Evolutionary conservation across 495 filamentous ascomycete genomes (phyloP).

Genomic region (Aspergillus heteromorphus): DNA sequence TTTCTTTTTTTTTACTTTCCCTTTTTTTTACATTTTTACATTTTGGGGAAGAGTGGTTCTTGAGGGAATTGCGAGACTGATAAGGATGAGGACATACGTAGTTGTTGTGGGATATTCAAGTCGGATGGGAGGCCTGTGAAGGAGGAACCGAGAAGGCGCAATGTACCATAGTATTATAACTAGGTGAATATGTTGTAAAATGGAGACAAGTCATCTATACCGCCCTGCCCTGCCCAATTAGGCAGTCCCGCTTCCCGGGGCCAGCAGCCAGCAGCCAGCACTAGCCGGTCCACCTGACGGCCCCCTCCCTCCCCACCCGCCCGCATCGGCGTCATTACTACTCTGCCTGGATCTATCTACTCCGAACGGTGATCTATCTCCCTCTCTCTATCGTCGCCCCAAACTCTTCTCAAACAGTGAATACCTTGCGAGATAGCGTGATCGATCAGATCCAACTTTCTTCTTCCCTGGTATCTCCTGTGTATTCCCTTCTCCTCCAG

Average conservation of each 20-base stretch:
- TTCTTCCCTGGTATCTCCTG: no score
- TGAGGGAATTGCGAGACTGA: constrained; percentile 7
- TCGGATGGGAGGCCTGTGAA: background rate
- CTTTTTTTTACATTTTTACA: background rate
- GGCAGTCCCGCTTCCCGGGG: background rate
- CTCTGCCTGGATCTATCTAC: constrained; percentile 3
- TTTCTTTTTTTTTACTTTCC: background rate
- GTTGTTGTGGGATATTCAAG: background rate
- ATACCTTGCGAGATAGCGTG: no score
- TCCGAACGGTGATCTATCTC: constrained; percentile 1
- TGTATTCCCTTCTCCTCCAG: background rate
- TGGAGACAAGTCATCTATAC: no score
- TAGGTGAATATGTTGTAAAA: no score
- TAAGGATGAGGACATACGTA: background rate
- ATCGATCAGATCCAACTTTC: no score
- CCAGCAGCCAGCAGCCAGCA: background rate
- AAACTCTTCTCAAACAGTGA: background rate
- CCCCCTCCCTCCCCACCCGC: constrained; percentile 13
- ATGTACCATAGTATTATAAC: background rate
- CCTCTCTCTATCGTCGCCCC: constrained; percentile 4
- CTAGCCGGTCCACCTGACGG: constrained; percentile 17
- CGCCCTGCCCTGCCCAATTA: no score
- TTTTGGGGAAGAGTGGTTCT: constrained; percentile 6
- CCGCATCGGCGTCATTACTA: constrained; percentile 8
- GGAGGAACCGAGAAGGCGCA: background rate